phyloP scores from a whole-genome alignment of 495 filamentous ascomycete genomes.

The Neurospora sp. region DNA sequence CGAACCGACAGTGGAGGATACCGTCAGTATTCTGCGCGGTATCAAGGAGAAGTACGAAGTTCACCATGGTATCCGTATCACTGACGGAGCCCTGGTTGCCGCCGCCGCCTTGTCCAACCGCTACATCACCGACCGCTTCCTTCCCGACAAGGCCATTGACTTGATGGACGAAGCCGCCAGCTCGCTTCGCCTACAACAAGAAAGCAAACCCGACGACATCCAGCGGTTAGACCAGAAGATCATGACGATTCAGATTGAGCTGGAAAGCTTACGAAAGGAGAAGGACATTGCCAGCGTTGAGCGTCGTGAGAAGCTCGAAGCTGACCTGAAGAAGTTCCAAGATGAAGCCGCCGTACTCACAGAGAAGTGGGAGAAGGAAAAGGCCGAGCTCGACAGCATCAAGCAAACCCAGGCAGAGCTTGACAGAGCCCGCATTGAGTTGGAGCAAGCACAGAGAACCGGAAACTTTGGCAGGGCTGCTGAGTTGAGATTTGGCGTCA shows the following conservation, averaged over 20 bases:
- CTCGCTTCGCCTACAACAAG: constrained; percentile 82
- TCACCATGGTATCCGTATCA: constrained; percentile 90
- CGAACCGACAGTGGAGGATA: constrained; percentile 84
- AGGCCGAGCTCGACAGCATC: constrained; percentile 68
- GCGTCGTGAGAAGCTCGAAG: constrained; percentile 75
- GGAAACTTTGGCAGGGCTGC: constrained; percentile 87
- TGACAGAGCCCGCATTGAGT: constrained; percentile 72
- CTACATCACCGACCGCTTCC: constrained; percentile 91
- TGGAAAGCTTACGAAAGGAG: constrained; percentile 92
- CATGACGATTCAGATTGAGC: constrained; percentile 93
- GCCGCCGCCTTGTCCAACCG: constrained; percentile 89
- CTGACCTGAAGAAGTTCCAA: constrained; percentile 61
- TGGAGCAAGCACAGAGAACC: constrained; percentile 79
- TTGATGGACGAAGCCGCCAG: constrained; percentile 93
- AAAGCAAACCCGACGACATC: constrained; percentile 92
- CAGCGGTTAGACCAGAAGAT: constrained; percentile 85
- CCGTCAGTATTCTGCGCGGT: constrained; percentile 89
- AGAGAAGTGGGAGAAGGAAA: constrained; percentile 83
- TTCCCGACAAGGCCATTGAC: constrained; percentile 96
- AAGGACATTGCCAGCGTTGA: constrained; percentile 81
- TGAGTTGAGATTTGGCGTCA: constrained; percentile 76
- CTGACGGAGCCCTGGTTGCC: constrained; percentile 82
- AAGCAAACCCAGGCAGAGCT: constrained; percentile 79
- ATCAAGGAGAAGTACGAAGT: constrained; percentile 97
- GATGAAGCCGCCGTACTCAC: constrained; percentile 57